Conservation (phyloP, 352 stramenopile genomes). For the Phytophthora hibernalis region DNA sequence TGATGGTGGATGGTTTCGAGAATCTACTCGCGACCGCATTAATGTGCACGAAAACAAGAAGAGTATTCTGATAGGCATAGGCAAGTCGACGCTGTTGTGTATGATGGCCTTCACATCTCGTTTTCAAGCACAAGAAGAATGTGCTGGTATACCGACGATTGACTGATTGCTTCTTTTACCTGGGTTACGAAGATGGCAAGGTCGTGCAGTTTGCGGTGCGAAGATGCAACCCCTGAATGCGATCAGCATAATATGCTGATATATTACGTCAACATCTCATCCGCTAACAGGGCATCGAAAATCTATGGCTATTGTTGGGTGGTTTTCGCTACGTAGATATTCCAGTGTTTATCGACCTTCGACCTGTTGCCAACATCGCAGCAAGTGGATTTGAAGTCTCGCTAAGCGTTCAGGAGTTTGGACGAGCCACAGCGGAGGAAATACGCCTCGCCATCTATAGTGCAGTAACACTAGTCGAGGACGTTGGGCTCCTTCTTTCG, state of each 20-base stretch:
- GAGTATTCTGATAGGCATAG: constrained; percentile 35
- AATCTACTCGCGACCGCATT: constrained; percentile 17
- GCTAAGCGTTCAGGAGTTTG: constrained; percentile 25
- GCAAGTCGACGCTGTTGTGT: constrained; percentile 44
- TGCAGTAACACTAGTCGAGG: too few relatives aligned
- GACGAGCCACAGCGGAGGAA: not conserved
- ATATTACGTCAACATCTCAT: too few relatives aligned
- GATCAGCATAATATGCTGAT: too few relatives aligned
- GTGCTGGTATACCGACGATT: constrained; percentile 39
- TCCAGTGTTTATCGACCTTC: constrained; percentile 17
- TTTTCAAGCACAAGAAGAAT: constrained; percentile 37
- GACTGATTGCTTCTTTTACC: constrained; percentile 11
- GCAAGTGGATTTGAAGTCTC: constrained; percentile 21
- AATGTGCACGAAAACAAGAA: constrained; percentile 26
- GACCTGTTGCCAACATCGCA: constrained; percentile 35
- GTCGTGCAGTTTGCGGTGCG: constrained; percentile 21
- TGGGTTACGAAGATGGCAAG: constrained; percentile 17
- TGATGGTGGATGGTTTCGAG: constrained; percentile 28
- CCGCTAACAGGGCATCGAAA: too few relatives aligned
- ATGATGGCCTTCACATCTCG: constrained; percentile 40
- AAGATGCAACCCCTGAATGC: too few relatives aligned
- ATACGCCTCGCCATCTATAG: constrained; percentile 2
- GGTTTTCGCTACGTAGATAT: constrained; percentile 10
- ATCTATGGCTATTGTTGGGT: constrained; percentile 18
- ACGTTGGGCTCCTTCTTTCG: too few relatives aligned